Evolutionary conservation across 2,329 filamentous ascomycete species (phyloP).

Genomic region (Tricladium varicosporioides): DNA sequence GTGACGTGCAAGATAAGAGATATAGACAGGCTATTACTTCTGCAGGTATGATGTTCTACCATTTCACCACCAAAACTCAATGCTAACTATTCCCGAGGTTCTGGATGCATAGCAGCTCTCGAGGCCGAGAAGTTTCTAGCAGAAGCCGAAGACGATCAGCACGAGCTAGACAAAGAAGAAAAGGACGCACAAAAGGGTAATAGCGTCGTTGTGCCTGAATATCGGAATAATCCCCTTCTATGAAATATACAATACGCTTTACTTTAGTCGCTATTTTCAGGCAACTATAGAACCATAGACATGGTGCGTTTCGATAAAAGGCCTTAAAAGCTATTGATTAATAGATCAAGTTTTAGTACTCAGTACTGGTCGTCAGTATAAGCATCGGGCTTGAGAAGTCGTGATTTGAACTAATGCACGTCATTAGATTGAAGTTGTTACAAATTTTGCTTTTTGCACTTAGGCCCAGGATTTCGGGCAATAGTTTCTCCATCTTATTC

Average conservation of each 20-base stretch:
- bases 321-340: too few species aligned
- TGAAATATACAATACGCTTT: constrained; percentile 34
- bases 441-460: too few species aligned
- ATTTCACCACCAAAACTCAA: not conserved
- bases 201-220: constrained; percentile 57
- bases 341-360: too few species aligned
- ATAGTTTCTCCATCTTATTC: too few species aligned
- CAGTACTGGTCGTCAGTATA: too few species aligned
- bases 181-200: constrained; percentile 41
- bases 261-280: not conserved
- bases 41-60: constrained; percentile 68
- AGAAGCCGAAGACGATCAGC: constrained; percentile 47
- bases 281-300: too few species aligned
- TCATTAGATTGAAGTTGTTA: too few species aligned
- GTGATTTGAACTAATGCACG: too few species aligned
- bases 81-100: constrained; percentile 52
- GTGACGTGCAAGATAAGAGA: constrained; percentile 97
- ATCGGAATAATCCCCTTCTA: constrained; percentile 62
- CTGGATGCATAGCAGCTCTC: constrained; percentile 91
- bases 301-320: too few species aligned
- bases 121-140: constrained; percentile 93
- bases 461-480: too few species aligned
- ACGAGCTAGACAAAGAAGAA: constrained; percentile 38
- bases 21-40: constrained; percentile 98
- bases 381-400: too few species aligned